A percentile compares a stretch with the other conserved stretches of the same genome.
phyloP scores from a whole-genome alignment of 2,329 filamentous ascomycete genomes.

The Fusarium anguioides region DNA sequence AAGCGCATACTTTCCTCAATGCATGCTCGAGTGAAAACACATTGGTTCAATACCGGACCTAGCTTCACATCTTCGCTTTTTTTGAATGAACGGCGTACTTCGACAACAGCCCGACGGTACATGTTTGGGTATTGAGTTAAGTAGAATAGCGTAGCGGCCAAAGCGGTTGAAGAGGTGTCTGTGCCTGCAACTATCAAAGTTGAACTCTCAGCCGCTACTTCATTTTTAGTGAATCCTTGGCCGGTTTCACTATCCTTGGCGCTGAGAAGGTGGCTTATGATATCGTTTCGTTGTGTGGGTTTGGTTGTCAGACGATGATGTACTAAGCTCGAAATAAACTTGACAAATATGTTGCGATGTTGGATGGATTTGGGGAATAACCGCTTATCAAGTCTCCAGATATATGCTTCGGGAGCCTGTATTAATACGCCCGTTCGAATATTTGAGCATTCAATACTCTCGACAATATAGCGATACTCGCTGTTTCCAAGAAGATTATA shows the following conservation, averaged over 20 bases:
- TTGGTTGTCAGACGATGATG: background rate
- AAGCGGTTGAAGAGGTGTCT: background rate
- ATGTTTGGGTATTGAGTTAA: background rate
- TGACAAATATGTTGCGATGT: background rate
- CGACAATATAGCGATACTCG: background rate
- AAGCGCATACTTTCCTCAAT: background rate
- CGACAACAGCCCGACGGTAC: background rate
- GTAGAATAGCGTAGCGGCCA: background rate
- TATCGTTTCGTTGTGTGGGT: background rate
- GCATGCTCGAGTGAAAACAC: background rate
- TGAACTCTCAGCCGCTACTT: background rate
- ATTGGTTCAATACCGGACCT: background rate
- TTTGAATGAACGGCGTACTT: background rate
- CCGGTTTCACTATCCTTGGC: background rate
- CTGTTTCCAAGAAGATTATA: background rate
- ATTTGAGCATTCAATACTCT: background rate
- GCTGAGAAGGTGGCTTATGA: background rate
- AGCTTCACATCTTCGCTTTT: background rate
- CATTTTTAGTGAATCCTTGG: background rate
- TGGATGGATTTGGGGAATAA: background rate
- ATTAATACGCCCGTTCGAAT: background rate
- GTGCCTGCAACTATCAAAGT: background rate
- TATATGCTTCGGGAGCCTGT: background rate
- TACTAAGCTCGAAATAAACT: background rate
- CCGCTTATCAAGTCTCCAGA: background rate